Conservation (phyloP, 768 basidiomycete species). For the Candolleomyces eurysporus region DNA sequence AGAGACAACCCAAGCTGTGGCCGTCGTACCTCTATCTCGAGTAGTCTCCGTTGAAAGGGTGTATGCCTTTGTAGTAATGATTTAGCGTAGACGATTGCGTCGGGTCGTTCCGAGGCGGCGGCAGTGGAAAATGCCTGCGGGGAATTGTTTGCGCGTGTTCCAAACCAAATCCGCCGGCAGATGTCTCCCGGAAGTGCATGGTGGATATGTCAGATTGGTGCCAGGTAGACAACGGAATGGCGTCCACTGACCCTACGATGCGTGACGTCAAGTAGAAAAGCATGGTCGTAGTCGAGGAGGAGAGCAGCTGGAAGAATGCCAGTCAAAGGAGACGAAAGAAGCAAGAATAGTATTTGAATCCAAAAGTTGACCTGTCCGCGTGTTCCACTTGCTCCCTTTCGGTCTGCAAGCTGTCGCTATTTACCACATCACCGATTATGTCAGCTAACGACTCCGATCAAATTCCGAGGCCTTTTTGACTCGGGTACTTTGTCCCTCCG, state of each 20-base stretch:
- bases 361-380: not conserved
- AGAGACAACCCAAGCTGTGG: too few relatives aligned
- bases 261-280: slow-evolving; percentile 49
- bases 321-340: slow-evolving; percentile 1
- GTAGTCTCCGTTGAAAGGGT: not conserved
- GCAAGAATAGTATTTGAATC: not conserved
- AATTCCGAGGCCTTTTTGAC: too few relatives aligned
- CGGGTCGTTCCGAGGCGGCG: too few relatives aligned
- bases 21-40: too few relatives aligned
- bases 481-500: too few relatives aligned
- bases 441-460: not conserved
- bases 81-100: not conserved
- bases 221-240: not conserved
- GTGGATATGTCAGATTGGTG: slow-evolving; percentile 1
- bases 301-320: too few relatives aligned
- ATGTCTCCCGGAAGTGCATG: too few relatives aligned
- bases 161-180: too few relatives aligned
- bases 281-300: slow-evolving; percentile 26
- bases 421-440: not conserved
- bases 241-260: slow-evolving; percentile 41
- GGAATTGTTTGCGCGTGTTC: too few relatives aligned
- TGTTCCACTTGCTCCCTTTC: not conserved
- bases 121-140: too few relatives aligned
- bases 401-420: not conserved
- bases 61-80: not conserved